Evolutionary conservation across 345 rosid species (phyloP), one percentile per base, ranked within the genome.

Genomic region (Gossypium stocksii): DNA sequence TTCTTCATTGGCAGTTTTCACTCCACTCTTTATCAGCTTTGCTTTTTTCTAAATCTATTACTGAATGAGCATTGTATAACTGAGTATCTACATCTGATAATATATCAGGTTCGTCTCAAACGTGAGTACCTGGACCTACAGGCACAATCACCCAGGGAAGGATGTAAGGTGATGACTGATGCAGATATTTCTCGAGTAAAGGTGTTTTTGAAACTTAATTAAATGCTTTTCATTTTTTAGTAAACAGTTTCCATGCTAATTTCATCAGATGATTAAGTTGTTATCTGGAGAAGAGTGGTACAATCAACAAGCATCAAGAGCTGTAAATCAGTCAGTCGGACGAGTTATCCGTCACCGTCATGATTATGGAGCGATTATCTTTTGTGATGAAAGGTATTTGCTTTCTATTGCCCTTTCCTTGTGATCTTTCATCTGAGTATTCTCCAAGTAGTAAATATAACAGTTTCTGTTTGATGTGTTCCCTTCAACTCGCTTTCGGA

Each of bases 271-370:
- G 43, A 73, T 79, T 77, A 82, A 79, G 72, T 82, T 74, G 82
- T 82, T 95, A 70, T 86, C 83, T 74, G 97, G 99, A 76, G 91
- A 86, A 80, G 89, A 85, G 69, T 95, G 99, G 99, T 95, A 93
- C 71, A 83, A 76, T 83, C 97, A 90, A 79, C 98, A 91, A 83
- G 98, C 98, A 54, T 87, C 88, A 77, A 81, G 97, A 70, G 99
- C 98, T 79, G 98, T 93, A 70, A 95, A 95, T 85, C 98, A 95
- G 82, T 97, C 98, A 70, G 88, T 93, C 73, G 99, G 98, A 71
- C 97, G 97, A 77, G 98, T 95, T 64, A 95, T 95, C 77, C 97
- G 98, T 75, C 98, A 95, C 79, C 87, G 92, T 51, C 86, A 91
- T 83, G 99, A 95, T 83, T 93, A 89, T 83, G 98, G 98, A 71